Base-by-base conservation (phyloP, 768 basidiomycete species). In the Rhodosporidiobolus sp. region DNA sequence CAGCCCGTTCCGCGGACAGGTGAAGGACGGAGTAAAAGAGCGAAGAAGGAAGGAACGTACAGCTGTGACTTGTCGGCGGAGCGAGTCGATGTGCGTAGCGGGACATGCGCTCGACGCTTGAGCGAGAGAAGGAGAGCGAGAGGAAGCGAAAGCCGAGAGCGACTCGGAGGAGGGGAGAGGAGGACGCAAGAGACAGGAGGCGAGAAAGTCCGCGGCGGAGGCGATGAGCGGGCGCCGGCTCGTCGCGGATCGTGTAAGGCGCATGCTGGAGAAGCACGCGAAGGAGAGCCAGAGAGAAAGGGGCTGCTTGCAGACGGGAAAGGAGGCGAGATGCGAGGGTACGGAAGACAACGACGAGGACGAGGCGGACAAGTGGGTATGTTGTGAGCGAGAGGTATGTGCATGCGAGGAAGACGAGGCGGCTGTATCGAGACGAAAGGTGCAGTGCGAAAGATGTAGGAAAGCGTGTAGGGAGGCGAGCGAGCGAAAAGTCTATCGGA, bases 61-160 rank as follows among this genome's bases (percentile, higher is more conserved):
- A 43, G 58, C 43, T 38, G 43, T 26, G 5, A 24, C 20, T 30
- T 4, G 63, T 5, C 2, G 63, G 49, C 20, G 61, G 38, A 2
- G 53, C 53, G 4, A 64, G 53, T 2, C 64, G 64, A 3, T 65
- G 7, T 0, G 64, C 54, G 64, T 65, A 65, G 30, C 64, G 64
- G 7, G 64, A 65, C 64, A 65, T 65, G 46, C 28, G 59, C n/a
- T 19, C 34, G 46, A 10, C 46, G 6, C 20, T 26, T 46, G 58
- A 8, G 11, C 1, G 46, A 7, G 7, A 55, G 38, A 45, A 55
- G 17, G n/a, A 22, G 30, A n/a, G 35, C 3, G 10, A n/a, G 59
- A 3, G 10, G n/a, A 7, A 17, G 14, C 22, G 58, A 26, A 10
- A n/a, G 22, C 32, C 24, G 26, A 46, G 54, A n/a, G n/a, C n/a